Percentiles rank a stretch among this genome's conserved stretches.
These are phyloP conservation scores for Amanita jacksonii DNA, from an alignment of 768 basidiomycete species.

Conservation along the genomic window DNA sequence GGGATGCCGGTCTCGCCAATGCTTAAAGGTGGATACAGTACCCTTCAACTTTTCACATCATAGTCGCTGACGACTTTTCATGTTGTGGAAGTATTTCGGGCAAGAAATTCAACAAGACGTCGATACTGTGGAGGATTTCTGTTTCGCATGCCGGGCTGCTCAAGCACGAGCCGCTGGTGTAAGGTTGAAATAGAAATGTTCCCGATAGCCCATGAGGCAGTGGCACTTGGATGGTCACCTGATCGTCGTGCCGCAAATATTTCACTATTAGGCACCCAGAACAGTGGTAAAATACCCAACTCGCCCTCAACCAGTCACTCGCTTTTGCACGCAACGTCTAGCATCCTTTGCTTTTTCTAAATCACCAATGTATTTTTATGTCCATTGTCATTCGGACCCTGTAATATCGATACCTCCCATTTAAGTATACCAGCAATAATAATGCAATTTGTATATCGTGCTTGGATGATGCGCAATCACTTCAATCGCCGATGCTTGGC, in stretches of 20 bases:
- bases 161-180: conserved; percentile 24
- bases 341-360: too few species aligned
- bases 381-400: too few species aligned
- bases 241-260: background rate
- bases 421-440: too few species aligned
- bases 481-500: too few species aligned
- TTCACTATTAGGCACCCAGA: too few species aligned
- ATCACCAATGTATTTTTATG: too few species aligned
- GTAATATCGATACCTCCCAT: too few species aligned
- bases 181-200: conserved; percentile 2
- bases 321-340: too few species aligned
- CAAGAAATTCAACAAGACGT: conserved; percentile 58
- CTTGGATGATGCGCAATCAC: too few species aligned
- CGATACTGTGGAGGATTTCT: conserved; percentile 63
- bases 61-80: conserved; percentile 5
- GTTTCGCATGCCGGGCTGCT: conserved; percentile 60
- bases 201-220: background rate
- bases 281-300: too few species aligned
- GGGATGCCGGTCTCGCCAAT: conserved; percentile 42
- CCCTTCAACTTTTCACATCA: background rate
- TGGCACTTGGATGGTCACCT: background rate
- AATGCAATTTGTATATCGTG: too few species aligned
- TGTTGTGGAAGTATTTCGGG: conserved; percentile 46
- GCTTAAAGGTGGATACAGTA: conserved; percentile 41
- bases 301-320: too few species aligned